Evolutionary conservation across 495 filamentous ascomycete genomes (phyloP), one percentile per base, ranked within the genome.

Genomic region (Penicillium salamii): DNA sequence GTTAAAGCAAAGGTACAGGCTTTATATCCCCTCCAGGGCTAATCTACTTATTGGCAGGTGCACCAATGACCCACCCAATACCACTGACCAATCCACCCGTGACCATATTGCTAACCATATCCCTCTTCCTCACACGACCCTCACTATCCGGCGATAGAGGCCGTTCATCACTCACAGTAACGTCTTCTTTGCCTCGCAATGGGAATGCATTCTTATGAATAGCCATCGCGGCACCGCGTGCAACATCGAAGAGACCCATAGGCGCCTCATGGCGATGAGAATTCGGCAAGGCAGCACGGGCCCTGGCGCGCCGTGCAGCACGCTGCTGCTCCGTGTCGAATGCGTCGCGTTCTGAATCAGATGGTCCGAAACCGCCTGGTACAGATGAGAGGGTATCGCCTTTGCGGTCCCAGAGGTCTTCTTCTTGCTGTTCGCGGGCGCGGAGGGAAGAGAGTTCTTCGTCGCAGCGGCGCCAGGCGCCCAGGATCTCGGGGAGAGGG

Each of bases 221-320:
- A 7, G 95, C 91, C 33, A 84, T 77, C 5, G 88, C 83, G 24
- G 91, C 90, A 43, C 85, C 90, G 21, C 90, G 78, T 7, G 91
- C 90, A 34, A 97, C 81, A 52, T 96, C 95, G 59, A 98, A 97
- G 19, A 97, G 72, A 2, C 90, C 91, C 85, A 97, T 91, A 0
- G 93, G 93, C 26, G 89, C 87, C 60, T 95, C 91, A 43, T 90
- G 87, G 12, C 70, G 59, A 29, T 69, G 58, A 1, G 59, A 62
- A 15, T 65, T 58, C 26, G 61, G 58, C 54, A 62, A 49, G 1
- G 55, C 54, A 21, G 61, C 55, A 50, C 77, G 43, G 33, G 78
- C 67, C 0, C 71, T 65, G 0, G 68, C 66, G 12, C 69, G 67
- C 32, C 63, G 51, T 0, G 68, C 59, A 1, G 50, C 62, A 7